Conservation (phyloP, 495 filamentous ascomycete species). For the Daldinia bambusicola region DNA sequence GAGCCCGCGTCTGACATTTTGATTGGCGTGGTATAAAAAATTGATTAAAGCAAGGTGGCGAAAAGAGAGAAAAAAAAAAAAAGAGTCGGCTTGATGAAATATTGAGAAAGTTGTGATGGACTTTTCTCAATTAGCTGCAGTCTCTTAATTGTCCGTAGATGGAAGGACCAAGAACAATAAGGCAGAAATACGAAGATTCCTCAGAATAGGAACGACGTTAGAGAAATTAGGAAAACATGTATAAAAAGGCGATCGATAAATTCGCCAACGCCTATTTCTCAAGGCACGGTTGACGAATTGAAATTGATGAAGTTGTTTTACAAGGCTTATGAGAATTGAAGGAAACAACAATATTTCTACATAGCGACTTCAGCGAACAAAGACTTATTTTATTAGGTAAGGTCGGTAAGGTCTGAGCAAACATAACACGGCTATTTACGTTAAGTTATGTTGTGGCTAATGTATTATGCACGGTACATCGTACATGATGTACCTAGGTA, state of each 20-base stretch:
- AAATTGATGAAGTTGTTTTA: slow-evolving; percentile 4
- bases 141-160: slow-evolving; percentile 18
- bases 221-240: background rate
- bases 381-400: no score
- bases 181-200: background rate
- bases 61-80: background rate
- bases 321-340: background rate
- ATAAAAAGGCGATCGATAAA: background rate
- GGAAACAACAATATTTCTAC: slow-evolving; percentile 1
- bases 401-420: no score
- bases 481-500: no score
- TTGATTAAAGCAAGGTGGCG: background rate
- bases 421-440: no score
- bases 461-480: no score
- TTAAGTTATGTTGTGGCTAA: no score
- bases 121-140: background rate
- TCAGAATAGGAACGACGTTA: background rate
- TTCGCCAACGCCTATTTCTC: background rate
- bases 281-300: background rate
- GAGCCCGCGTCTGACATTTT: slow-evolving; percentile 58
- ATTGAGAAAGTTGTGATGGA: slow-evolving; percentile 5
- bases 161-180: slow-evolving; percentile 5
- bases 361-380: background rate
- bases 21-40: slow-evolving; percentile 5
- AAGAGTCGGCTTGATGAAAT: background rate